Evolutionary conservation across 176 grass and related monocot species (phyloP), one percentile per base, ranked within the genome.

Genomic region (Oryza nivara): DNA sequence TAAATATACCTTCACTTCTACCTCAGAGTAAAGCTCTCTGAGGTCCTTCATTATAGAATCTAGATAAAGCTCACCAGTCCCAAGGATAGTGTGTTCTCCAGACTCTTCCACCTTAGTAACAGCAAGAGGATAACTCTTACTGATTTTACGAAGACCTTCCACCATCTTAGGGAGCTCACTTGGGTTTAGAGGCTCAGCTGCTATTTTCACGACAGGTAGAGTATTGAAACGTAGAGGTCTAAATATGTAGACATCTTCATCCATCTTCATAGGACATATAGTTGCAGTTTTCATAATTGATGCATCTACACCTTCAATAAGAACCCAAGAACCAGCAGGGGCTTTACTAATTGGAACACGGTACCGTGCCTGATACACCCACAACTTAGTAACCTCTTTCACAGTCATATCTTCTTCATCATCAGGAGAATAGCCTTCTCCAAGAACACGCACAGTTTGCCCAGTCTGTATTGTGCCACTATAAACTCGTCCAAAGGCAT

Each of bases 41-140:
- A 96, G 87, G 77, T 99, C 96, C 88, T 96, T 99, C 96, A 96
- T 99, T 72, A 99, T 99, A 75, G 89, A 99, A 94, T 99, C 96
- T 28, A 99, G 88, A 92, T 99, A 99, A 46, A 96, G 74, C 79
- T 99, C 93, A 40, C 96, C 96, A 30, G 91, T 99, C 38, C 93
- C 96, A 49, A 99, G 83, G 13, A 99, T 99, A 75, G 91, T 96
- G 85, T 99, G 96, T 70, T 99, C 96, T 63, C 96, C 96, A 44
- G 93, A 96, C 78, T 99, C 96, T 82, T 99, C 96, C 63, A 99
- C 96, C 78, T 96, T 99, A 15, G 96, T 99, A 86, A 99, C 88
- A 85, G 96, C 96, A 40, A 96, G 82, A 81, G 96, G 96, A 86
- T 99, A 99, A 58, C 96, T 99, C 86, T 99, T 99, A 67, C 96